Evolutionary conservation across 23 red algal species (phyloP).

Genomic region (Pyropia haitanensis): DNA sequence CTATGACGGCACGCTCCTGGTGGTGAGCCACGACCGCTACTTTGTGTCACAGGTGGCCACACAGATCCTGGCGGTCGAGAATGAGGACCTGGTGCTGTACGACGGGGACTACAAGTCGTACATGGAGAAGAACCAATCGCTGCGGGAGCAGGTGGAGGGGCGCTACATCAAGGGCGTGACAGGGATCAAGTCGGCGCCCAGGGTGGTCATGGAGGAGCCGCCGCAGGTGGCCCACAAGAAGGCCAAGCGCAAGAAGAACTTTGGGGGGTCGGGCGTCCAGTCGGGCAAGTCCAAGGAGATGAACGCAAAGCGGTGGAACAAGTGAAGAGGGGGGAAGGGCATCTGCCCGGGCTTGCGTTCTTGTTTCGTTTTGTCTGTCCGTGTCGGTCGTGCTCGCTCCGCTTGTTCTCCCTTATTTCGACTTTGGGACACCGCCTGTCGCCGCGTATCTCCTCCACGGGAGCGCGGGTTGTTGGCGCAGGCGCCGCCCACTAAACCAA

Average conservation of each 20-base stretch:
- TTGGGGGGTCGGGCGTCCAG: conserved; percentile 78
- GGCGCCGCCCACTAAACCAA: no score
- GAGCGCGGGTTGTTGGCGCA: no score
- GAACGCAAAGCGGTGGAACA: conserved; percentile 81
- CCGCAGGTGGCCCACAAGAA: conserved; percentile 22
- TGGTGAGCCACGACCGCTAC: conserved; percentile 98
- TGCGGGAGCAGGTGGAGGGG: conserved; percentile 57
- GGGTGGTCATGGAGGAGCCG: conserved; percentile 27
- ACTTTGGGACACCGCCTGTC: no score
- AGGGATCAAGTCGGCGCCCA: conserved; percentile 81
- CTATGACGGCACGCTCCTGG: conserved; percentile 86
- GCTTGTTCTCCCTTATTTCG: no score
- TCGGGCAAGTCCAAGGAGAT: conserved; percentile 72
- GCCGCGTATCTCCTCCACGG: no score
- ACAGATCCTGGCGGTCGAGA: conserved; percentile 84
- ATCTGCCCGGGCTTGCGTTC: background rate
- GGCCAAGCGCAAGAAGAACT: conserved; percentile 80
- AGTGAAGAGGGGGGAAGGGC: background rate
- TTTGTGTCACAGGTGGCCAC: conserved; percentile 91
- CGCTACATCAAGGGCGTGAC: conserved; percentile 81
- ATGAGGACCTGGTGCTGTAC: conserved; percentile 68
- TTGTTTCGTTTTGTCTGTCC: background rate
- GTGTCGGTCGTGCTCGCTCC: no score
- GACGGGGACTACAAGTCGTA: conserved; percentile 94
- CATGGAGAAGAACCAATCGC: conserved; percentile 76